Conservation (phyloP, 208 protist species). For the Leishmania turanica region DNA sequence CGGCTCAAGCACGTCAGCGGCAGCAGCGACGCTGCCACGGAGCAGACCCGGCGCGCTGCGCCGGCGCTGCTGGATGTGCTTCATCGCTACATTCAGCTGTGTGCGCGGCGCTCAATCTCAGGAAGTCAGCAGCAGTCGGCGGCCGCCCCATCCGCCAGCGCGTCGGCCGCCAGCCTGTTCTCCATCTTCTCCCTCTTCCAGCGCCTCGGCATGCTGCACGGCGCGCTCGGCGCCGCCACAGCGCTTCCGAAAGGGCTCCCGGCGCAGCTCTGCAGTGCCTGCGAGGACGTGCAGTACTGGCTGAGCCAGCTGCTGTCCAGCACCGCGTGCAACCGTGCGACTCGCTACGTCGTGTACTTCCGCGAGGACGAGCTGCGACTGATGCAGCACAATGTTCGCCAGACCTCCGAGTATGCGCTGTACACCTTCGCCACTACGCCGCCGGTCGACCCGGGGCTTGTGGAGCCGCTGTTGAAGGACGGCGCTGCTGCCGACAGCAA, state of each 20-base stretch:
- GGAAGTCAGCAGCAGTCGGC: not conserved
- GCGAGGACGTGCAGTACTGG: slow-evolving; percentile 29
- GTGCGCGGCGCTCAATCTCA: not conserved
- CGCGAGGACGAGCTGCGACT: slow-evolving; percentile 83
- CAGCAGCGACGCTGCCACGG: not conserved
- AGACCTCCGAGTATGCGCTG: slow-evolving; percentile 66
- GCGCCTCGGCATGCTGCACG: slow-evolving; percentile 66
- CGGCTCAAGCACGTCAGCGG: not conserved
- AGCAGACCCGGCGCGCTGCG: not conserved
- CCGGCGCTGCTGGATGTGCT: slow-evolving; percentile 16
- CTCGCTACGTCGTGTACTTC: slow-evolving; percentile 84
- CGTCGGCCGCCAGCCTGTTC: slow-evolving; percentile 13
- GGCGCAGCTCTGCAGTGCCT: slow-evolving; percentile 9
- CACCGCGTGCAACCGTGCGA: slow-evolving; percentile 72
- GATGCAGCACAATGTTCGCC: slow-evolving; percentile 74
- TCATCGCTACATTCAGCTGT: slow-evolving; percentile 12
- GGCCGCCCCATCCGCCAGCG: not conserved
- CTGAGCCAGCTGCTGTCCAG: slow-evolving; percentile 43
- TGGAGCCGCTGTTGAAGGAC: slow-evolving; percentile 25
- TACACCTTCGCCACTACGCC: slow-evolving; percentile 78
- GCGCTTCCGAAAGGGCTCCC: not conserved
- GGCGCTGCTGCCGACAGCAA: not conserved
- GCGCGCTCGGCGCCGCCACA: slow-evolving; percentile 7
- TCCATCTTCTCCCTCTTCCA: slow-evolving; percentile 54
- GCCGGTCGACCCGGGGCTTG: slow-evolving; percentile 53